Evolutionary conservation across 495 filamentous ascomycete species (phyloP).

Genomic region (Penicillium dipodomyicola): DNA sequence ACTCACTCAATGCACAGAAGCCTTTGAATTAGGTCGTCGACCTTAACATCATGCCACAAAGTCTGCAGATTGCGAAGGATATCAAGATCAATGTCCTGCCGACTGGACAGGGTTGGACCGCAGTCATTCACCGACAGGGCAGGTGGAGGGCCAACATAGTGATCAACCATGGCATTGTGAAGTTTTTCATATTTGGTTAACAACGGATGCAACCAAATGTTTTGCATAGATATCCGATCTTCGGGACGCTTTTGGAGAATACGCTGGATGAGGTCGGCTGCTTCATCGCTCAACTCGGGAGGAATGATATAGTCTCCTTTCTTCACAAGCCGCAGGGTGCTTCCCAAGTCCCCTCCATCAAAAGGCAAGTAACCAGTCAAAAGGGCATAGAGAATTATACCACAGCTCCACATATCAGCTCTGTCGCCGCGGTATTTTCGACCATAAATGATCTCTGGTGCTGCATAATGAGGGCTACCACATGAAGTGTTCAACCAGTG

Average conservation of each 20-base stretch:
- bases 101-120: slow-evolving; percentile 46
- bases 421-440: slow-evolving; percentile 73
- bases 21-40: slow-evolving; percentile 64
- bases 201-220: slow-evolving; percentile 83
- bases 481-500: slow-evolving; percentile 82
- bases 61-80: slow-evolving; percentile 80
- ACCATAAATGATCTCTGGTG: slow-evolving; percentile 79
- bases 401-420: slow-evolving; percentile 93
- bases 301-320: slow-evolving; percentile 74
- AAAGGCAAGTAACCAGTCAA: slow-evolving; percentile 81
- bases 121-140: slow-evolving; percentile 53
- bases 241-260: slow-evolving; percentile 74
- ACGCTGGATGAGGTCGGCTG: slow-evolving; percentile 70
- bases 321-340: slow-evolving; percentile 64
- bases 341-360: slow-evolving; percentile 58
- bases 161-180: slow-evolving; percentile 46
- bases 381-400: slow-evolving; percentile 83
- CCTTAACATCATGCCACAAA: slow-evolving; percentile 78
- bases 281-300: slow-evolving; percentile 60
- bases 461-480: slow-evolving; percentile 94
- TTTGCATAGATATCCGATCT: slow-evolving; percentile 68
- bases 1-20: slow-evolving; percentile 69
- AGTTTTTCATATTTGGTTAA: slow-evolving; percentile 75
- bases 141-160: slow-evolving; percentile 54
- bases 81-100: slow-evolving; percentile 69